phyloP scores from a whole-genome alignment of 768 basidiomycete species.

The Auricularia heimuer region DNA sequence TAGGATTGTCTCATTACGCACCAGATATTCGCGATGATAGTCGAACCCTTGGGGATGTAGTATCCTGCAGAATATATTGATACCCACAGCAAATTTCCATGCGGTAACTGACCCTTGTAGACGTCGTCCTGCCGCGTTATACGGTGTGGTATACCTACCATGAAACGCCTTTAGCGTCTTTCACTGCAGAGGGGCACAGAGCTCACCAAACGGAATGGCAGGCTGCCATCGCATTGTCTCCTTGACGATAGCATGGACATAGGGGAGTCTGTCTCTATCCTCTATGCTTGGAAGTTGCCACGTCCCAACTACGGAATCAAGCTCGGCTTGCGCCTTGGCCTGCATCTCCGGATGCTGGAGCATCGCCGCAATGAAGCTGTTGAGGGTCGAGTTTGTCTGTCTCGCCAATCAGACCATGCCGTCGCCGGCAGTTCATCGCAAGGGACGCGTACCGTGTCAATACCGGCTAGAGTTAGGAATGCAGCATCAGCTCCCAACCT shows the following conservation, averaged over 20 bases:
- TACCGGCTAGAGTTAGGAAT: neutral
- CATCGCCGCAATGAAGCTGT: neutral
- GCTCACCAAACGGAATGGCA: constrained; percentile 5
- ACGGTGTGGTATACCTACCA: neutral
- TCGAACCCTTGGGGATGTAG: neutral
- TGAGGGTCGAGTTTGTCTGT: neutral
- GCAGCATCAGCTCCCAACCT: too few relatives aligned
- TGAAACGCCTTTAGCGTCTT: neutral
- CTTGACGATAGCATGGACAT: constrained; percentile 16
- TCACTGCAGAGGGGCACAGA: neutral
- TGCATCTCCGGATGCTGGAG: neutral
- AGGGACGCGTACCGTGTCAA: neutral
- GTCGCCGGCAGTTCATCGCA: neutral
- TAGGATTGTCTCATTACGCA: neutral
- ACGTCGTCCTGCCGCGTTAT: neutral
- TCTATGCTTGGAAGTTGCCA: neutral
- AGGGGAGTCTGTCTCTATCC: constrained; percentile 18
- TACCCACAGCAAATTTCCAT: neutral
- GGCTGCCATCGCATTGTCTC: constrained; percentile 21
- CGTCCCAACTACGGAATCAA: neutral
- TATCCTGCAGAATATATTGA: neutral
- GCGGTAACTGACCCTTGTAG: neutral
- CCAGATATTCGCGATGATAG: neutral
- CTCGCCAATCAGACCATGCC: neutral
- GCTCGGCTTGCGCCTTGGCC: neutral